These are phyloP conservation scores for Talaromyces funiculosus DNA, from an alignment of 2,329 filamentous ascomycete genomes.

Conservation along the genomic window DNA sequence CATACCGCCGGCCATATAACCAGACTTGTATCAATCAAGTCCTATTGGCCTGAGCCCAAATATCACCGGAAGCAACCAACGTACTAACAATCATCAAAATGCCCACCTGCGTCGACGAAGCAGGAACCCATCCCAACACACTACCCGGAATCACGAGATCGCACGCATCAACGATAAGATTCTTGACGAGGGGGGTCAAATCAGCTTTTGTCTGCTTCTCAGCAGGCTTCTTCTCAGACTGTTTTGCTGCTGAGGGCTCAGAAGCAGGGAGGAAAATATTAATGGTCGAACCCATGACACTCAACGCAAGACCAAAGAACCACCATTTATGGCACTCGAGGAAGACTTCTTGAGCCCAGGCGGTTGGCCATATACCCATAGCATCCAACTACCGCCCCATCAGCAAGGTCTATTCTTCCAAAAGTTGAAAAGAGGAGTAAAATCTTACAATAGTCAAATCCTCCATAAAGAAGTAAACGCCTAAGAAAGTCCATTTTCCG, in stretches of 20 bases:
- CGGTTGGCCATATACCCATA: conserved; percentile 46
- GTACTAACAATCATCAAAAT: conserved; percentile 58
- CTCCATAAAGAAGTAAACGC: conserved; percentile 64
- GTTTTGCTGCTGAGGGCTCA: background rate
- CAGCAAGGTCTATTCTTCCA: background rate
- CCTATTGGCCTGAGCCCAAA: conserved; percentile 46
- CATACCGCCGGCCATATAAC: background rate
- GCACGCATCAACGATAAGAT: conserved; percentile 52
- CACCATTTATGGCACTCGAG: conserved; percentile 64
- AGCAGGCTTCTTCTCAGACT: conserved; percentile 23
- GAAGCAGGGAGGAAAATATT: conserved; percentile 23
- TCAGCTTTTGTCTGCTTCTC: conserved; percentile 18
- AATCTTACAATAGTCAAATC: conserved; percentile 55
- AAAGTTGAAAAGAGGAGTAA: conserved; percentile 2
- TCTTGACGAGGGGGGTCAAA: conserved; percentile 36
- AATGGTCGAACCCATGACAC: conserved; percentile 35
- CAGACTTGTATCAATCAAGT: background rate
- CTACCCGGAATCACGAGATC: conserved; percentile 59
- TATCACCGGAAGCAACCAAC: conserved; percentile 53
- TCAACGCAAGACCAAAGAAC: conserved; percentile 57
- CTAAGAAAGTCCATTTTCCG: conserved; percentile 54
- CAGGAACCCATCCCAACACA: conserved; percentile 56
- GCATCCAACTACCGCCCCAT: conserved; percentile 37
- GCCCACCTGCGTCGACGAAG: conserved; percentile 50
- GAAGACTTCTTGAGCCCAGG: conserved; percentile 45